Conservation (phyloP, 768 basidiomycete species). For the Amanita thiersii region DNA sequence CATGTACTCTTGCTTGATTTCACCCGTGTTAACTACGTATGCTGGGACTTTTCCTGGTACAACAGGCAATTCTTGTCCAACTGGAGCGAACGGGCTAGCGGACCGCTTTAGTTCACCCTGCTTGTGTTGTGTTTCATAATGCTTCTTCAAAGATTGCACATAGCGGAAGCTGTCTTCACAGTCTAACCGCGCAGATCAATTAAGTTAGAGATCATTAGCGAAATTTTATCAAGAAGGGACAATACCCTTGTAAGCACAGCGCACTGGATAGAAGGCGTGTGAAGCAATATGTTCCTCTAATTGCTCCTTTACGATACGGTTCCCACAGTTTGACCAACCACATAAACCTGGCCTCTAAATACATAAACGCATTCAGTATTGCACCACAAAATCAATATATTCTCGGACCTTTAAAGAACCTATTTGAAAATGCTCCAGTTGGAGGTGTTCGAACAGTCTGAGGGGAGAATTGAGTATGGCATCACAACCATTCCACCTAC, state of each 20-base stretch:
- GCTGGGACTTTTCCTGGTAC: conserved; percentile 39
- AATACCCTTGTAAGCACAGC: conserved; percentile 50
- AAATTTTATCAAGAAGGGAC: background rate
- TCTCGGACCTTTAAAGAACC: conserved; percentile 12
- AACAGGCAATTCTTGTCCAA: conserved; percentile 21
- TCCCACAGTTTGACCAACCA: conserved; percentile 48
- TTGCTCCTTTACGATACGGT: conserved; percentile 35
- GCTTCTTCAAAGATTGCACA: conserved; percentile 39
- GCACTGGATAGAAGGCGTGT: conserved; percentile 37
- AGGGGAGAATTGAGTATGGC: conserved; percentile 45
- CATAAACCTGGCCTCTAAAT: conserved; percentile 4
- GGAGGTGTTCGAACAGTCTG: conserved; percentile 42
- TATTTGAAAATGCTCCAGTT: conserved; percentile 23
- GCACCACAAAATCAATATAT: background rate
- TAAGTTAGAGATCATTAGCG: background rate
- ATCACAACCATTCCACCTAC: conserved; percentile 55
- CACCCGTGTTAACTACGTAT: conserved; percentile 39
- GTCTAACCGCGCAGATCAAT: conserved; percentile 25
- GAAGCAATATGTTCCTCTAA: conserved; percentile 42
- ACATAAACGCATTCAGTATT: conserved; percentile 8
- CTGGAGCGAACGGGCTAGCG: conserved; percentile 24
- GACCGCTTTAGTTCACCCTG: conserved; percentile 25
- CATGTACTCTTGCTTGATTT: conserved; percentile 36
- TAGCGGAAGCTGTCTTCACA: conserved; percentile 43
- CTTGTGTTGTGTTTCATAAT: conserved; percentile 35